A percentile compares a stretch with the other conserved stretches of the same genome.
These are phyloP conservation scores for Penicillium decumbens DNA, from an alignment of 2,329 filamentous ascomycete species.

Conservation along the genomic window DNA sequence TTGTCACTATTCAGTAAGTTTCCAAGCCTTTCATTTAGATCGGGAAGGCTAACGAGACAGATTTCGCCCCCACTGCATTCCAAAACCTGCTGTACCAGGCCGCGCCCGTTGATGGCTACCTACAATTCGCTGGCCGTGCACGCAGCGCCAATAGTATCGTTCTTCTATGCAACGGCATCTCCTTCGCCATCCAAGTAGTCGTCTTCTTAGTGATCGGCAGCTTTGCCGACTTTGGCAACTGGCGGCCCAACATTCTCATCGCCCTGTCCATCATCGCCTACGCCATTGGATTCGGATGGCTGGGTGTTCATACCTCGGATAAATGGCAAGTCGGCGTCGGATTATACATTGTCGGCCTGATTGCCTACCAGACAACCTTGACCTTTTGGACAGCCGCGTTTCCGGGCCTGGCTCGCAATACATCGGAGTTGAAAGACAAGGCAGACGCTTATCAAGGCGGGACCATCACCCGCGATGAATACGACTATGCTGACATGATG, in stretches of 20 bases:
- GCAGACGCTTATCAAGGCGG: conserved; percentile 50
- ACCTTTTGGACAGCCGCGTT: conserved; percentile 67
- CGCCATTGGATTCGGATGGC: conserved; percentile 62
- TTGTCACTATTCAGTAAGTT: conserved; percentile 53
- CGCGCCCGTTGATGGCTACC: conserved; percentile 50
- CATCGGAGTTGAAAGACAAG: conserved; percentile 46
- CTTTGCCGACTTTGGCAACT: conserved; percentile 60
- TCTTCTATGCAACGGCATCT: conserved; percentile 61
- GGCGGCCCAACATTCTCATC: conserved; percentile 60
- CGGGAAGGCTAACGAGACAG: conserved; percentile 13
- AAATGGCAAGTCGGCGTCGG: conserved; percentile 59
- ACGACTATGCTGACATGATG: conserved; percentile 58
- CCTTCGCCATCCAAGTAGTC: conserved; percentile 62
- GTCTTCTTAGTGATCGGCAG: conserved; percentile 46
- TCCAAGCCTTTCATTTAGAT: neutral
- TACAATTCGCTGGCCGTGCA: conserved; percentile 53
- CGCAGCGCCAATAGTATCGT: conserved; percentile 64
- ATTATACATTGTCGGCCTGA: conserved; percentile 62
- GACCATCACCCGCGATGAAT: conserved; percentile 54
- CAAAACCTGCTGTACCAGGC: conserved; percentile 62
- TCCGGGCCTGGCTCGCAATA: conserved; percentile 55
- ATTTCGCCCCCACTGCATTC: conserved; percentile 61
- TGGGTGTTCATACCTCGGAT: conserved; percentile 57
- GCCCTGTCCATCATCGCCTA: conserved; percentile 58
- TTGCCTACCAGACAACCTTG: conserved; percentile 62